Evolutionary conservation across 306 rosid species (phyloP).

Genomic region (Phaseolus lunatus): DNA sequence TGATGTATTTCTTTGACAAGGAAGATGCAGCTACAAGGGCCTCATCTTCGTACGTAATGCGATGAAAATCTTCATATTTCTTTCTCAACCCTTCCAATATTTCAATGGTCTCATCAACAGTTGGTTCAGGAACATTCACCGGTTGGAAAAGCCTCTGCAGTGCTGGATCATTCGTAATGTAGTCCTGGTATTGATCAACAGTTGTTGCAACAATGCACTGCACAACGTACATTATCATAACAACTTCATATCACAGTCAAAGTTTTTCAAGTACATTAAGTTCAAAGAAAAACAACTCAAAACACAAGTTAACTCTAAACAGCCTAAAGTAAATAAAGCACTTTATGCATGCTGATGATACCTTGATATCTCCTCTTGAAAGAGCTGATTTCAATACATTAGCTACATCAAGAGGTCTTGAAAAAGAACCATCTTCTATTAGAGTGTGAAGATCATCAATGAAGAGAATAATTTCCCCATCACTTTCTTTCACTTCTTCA

Average conservation of each 20-base stretch:
- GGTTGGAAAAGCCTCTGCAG: neutral
- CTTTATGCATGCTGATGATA: neutral
- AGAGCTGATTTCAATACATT: slow-evolving; percentile 1
- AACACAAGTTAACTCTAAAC: no score
- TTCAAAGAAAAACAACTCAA: no score
- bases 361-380: neutral
- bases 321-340: neutral
- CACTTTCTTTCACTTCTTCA: neutral
- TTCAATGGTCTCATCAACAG: neutral
- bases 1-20: neutral
- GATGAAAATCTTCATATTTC: neutral
- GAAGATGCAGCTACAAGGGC: neutral
- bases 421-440: neutral
- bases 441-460: neutral
- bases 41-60: neutral
- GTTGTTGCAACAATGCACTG: neutral
- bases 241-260: no score
- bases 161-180: neutral
- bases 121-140: neutral
- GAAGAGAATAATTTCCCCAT: neutral
- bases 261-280: no score
- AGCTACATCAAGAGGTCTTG: neutral
- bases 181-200: neutral
- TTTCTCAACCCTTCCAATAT: neutral
- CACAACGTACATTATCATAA: neutral